These are phyloP conservation scores for Fagus crenata DNA, from an alignment of 306 rosid genomes.

Conservation along the genomic window DNA sequence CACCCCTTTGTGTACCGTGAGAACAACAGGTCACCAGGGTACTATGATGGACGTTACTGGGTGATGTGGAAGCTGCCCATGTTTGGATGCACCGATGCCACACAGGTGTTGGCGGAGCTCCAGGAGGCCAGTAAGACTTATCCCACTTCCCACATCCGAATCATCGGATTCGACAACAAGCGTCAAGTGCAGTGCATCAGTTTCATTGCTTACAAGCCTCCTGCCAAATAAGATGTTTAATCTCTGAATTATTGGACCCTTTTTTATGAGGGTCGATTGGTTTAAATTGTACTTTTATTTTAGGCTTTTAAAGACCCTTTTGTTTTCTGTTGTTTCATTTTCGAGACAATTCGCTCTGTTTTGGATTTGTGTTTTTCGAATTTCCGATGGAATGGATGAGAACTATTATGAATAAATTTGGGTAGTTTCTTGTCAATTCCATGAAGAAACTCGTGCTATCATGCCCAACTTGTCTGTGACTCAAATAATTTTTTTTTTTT, in stretches of 20 bases:
- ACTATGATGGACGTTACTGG: conserved; percentile 92
- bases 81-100: conserved; percentile 64
- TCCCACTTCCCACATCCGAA: conserved; percentile 50
- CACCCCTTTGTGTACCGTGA: conserved; percentile 53
- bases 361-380: conserved; percentile 36
- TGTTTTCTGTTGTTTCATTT: background rate
- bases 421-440: conserved; percentile 10
- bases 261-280: conserved; percentile 24
- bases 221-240: background rate
- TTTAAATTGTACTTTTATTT: conserved; percentile 10
- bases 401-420: conserved; percentile 33
- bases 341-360: conserved; percentile 26
- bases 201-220: conserved; percentile 79
- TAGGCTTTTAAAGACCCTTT: background rate
- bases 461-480: background rate
- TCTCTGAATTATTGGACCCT: background rate
- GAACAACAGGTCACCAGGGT: conserved; percentile 60
- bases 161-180: conserved; percentile 82
- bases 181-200: conserved; percentile 88
- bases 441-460: background rate
- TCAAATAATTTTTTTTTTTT: background rate
- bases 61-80: conserved; percentile 96
- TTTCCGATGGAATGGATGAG: conserved; percentile 41
- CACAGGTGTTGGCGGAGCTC: conserved; percentile 57
- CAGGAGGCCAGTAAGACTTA: conserved; percentile 41